Evolutionary conservation across 768 basidiomycete species (phyloP).

Genomic region (Suillus luteus): DNA sequence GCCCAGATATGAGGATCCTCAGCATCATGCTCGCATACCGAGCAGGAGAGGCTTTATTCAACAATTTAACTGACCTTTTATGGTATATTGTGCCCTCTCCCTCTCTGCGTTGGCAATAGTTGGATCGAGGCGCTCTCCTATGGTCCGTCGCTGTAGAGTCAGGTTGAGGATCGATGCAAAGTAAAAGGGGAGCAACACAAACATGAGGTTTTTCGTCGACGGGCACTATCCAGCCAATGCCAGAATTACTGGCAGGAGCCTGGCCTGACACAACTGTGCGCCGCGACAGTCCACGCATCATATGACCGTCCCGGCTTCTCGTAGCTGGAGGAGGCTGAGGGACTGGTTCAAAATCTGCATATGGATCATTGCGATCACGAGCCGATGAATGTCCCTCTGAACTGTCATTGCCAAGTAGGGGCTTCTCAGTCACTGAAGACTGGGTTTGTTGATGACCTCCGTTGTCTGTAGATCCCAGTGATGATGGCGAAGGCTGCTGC

Average conservation of each 20-base stretch:
- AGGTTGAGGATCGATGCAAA: neutral
- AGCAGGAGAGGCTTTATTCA: neutral
- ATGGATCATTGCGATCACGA: conserved; percentile 12
- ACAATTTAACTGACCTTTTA: conserved; percentile 39
- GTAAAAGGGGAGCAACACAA: conserved; percentile 9
- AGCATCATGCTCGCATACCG: conserved; percentile 1
- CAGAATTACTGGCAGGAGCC: conserved; percentile 2
- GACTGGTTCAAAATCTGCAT: conserved; percentile 13
- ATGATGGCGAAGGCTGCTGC: neutral
- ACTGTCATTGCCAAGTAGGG: conserved; percentile 8
- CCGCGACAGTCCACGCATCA: conserved; percentile 17
- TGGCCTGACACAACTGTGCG: conserved; percentile 8
- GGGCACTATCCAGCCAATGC: conserved; percentile 32
- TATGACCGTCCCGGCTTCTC: conserved; percentile 21
- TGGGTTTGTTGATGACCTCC: neutral
- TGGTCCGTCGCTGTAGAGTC: conserved; percentile 34
- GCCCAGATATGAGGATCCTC: too few relatives aligned
- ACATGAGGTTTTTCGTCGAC: conserved; percentile 23
- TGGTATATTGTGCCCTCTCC: conserved; percentile 48
- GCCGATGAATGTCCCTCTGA: conserved; percentile 13
- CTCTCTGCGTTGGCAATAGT: conserved; percentile 49
- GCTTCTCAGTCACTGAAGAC: conserved; percentile 16
- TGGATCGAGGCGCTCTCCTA: conserved; percentile 56
- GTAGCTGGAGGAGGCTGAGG: conserved; percentile 11
- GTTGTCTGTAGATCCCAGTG: neutral